Evolutionary conservation across 2,329 filamentous ascomycete species (phyloP).

Genomic region (Metarhizium anisopliae): DNA sequence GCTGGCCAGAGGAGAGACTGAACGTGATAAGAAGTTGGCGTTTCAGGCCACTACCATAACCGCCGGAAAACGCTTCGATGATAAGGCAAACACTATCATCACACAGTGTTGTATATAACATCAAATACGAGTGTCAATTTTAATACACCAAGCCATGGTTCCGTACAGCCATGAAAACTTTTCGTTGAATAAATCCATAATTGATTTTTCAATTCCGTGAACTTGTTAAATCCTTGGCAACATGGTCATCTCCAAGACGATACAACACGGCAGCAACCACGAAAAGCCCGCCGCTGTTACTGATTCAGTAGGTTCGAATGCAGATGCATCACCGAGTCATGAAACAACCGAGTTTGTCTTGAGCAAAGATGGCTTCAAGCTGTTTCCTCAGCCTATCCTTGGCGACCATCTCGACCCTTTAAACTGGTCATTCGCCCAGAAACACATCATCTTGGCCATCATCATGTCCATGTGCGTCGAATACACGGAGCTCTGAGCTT

Average conservation of each 20-base stretch:
- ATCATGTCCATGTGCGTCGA: slow-evolving; percentile 40
- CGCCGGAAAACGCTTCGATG: too few species aligned
- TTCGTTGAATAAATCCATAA: too few species aligned
- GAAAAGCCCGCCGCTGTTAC: neutral
- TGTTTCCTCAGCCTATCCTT: slow-evolving; percentile 9
- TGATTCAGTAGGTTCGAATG: neutral
- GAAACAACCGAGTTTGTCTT: neutral
- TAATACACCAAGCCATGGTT: too few species aligned
- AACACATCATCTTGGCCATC: slow-evolving; percentile 39
- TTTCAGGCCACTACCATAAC: neutral
- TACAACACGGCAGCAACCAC: neutral
- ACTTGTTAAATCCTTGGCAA: neutral
- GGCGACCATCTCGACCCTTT: slow-evolving; percentile 42
- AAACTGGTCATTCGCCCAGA: slow-evolving; percentile 39
- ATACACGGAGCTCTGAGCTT: neutral
- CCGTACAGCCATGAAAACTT: too few species aligned
- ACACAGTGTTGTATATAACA: neutral
- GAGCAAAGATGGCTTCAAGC: slow-evolving; percentile 20
- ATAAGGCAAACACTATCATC: neutral
- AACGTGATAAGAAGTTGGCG: neutral
- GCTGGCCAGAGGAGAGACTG: neutral
- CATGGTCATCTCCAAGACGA: neutral
- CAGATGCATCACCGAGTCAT: neutral
- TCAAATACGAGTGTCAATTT: too few species aligned
- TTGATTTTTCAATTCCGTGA: too few species aligned